Conservation (phyloP, 331 rosid genomes). For the Erythrophleum ivorense region DNA sequence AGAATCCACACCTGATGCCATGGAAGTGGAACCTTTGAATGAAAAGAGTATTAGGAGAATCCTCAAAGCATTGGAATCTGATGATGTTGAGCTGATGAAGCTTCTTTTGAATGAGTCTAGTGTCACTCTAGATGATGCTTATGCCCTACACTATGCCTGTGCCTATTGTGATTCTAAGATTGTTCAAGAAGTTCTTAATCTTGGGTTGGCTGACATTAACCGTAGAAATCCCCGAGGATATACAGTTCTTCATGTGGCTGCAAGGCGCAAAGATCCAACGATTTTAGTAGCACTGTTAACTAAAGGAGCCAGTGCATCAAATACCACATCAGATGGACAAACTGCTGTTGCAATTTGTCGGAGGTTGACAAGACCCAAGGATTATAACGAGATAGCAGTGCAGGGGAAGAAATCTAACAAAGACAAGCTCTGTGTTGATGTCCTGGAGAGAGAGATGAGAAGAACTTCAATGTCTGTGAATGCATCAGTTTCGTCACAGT, state of each 20-base stretch:
- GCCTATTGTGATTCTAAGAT: conserved; percentile 88
- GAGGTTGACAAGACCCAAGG: conserved; percentile 81
- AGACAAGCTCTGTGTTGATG: conserved; percentile 80
- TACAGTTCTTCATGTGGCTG: conserved; percentile 81
- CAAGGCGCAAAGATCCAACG: conserved; percentile 83
- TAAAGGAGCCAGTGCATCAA: conserved; percentile 71
- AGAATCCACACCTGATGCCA: conserved; percentile 44
- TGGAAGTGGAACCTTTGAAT: conserved; percentile 45
- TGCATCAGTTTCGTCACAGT: conserved; percentile 46
- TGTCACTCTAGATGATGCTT: conserved; percentile 74
- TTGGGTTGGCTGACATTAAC: conserved; percentile 62
- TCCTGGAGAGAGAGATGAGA: conserved; percentile 86
- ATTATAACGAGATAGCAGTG: conserved; percentile 55
- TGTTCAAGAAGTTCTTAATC: conserved; percentile 70
- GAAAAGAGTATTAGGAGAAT: conserved; percentile 64
- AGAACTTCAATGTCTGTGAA: conserved; percentile 56
- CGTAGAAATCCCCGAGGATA: conserved; percentile 59
- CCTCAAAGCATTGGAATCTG: conserved; percentile 82
- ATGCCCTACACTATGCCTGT: conserved; percentile 79
- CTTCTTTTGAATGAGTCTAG: conserved; percentile 72
- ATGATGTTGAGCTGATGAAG: conserved; percentile 80
- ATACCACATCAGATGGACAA: conserved; percentile 76
- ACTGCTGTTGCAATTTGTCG: conserved; percentile 83
- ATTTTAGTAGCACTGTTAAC: conserved; percentile 69
- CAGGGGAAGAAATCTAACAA: conserved; percentile 73